Evolutionary conservation across 2,329 filamentous ascomycete genomes (phyloP).

Genomic region (Diaporthe ampelina): DNA sequence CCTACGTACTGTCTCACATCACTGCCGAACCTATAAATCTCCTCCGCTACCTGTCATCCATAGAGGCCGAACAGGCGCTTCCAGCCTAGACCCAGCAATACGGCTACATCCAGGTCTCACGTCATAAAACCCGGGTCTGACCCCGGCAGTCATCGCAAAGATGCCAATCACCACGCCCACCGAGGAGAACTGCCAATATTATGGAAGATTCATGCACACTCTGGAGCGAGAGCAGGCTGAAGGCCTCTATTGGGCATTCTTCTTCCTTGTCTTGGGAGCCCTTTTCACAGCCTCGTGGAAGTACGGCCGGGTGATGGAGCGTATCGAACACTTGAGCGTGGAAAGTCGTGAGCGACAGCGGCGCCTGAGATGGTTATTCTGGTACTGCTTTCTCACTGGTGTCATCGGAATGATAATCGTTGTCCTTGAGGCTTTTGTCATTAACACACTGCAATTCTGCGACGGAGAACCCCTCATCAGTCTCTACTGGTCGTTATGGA

Average conservation of each 20-base stretch:
- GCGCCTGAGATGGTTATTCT: conserved; percentile 57
- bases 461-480: conserved; percentile 72
- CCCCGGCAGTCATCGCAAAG: neutral
- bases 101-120: neutral
- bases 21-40: neutral
- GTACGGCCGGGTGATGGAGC: conserved; percentile 37
- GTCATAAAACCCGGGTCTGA: conserved; percentile 39
- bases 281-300: conserved; percentile 40
- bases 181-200: conserved; percentile 38
- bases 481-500: conserved; percentile 73
- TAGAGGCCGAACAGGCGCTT: conserved; percentile 14
- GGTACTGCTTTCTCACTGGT: conserved; percentile 60
- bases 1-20: neutral
- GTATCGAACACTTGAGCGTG: conserved; percentile 32
- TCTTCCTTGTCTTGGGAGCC: conserved; percentile 30
- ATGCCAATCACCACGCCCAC: conserved; percentile 30
- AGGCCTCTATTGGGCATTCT: conserved; percentile 38
- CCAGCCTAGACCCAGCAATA: conserved; percentile 15
- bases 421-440: conserved; percentile 67
- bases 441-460: conserved; percentile 70
- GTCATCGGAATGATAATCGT: conserved; percentile 59
- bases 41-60: conserved; percentile 41
- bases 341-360: conserved; percentile 50
- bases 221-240: conserved; percentile 31
- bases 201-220: conserved; percentile 38